phyloP scores from a whole-genome alignment of 2,329 filamentous ascomycete species.

The Aureobasidium subglaciale region DNA sequence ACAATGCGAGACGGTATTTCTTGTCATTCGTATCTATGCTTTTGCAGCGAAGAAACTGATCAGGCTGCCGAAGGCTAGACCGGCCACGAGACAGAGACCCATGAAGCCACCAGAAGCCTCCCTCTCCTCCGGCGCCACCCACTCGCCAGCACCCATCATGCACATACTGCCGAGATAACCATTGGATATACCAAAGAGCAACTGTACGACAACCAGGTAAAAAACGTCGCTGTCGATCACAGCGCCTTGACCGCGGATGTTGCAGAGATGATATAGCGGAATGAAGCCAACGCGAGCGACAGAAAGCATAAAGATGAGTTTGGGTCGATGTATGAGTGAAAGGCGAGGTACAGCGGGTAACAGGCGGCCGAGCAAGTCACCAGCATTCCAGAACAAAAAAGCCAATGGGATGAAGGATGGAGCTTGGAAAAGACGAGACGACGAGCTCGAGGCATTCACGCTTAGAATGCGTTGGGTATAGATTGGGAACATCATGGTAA shows the following conservation, averaged over 20 bases:
- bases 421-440: constrained; percentile 58
- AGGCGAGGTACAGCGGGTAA: constrained; percentile 53
- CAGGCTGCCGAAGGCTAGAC: constrained; percentile 77
- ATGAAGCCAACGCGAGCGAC: constrained; percentile 63
- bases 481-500: constrained; percentile 94
- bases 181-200: constrained; percentile 76
- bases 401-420: constrained; percentile 80
- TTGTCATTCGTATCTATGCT: constrained; percentile 14
- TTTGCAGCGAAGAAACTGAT: constrained; percentile 69
- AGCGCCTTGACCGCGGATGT: constrained; percentile 70
- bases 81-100: constrained; percentile 80
- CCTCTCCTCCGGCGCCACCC: constrained; percentile 73
- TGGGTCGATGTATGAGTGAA: constrained; percentile 54
- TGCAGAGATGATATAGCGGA: constrained; percentile 84
- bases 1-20: too few species aligned
- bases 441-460: constrained; percentile 35
- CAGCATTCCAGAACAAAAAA: constrained; percentile 89
- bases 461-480: constrained; percentile 58
- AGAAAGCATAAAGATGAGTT: constrained; percentile 59
- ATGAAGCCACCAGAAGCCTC: constrained; percentile 92
- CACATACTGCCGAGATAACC: constrained; percentile 79
- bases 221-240: constrained; percentile 74
- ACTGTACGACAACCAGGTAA: constrained; percentile 76
- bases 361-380: constrained; percentile 73
- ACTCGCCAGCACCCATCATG: constrained; percentile 84